Base-by-base conservation (phyloP, 805 yeast species). In the Saturnispora mendoncae region DNA sequence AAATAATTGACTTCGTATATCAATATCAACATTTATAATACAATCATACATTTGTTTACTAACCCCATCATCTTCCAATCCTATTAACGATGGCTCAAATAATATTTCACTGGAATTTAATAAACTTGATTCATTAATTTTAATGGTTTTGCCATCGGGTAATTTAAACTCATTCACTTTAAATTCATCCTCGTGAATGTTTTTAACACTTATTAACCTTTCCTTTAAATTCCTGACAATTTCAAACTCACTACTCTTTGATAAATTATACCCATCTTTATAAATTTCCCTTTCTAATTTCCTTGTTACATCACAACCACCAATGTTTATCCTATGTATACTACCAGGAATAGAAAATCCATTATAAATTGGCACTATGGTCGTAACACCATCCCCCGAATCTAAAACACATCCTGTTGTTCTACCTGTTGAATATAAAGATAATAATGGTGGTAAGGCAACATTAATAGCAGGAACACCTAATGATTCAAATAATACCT, bases 301-400 rank as follows among this genome's bases (percentile, higher is more conserved):
- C 45, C 79, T 83, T 0, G 96, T 84, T 10, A 88, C 70, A 51
- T 87, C 95, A 34, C 92, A 58, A 0, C 97, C 97, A 0, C 92
- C 96, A 20, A 86, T 57, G 55, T 87, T 92, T 46, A 82, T 67
- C 41, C 96, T 62, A 57, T 74, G 73, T 19, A 84, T 76, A 2
- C 88, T 77, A 2, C 79, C 68, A 0, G 88, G 79, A 13, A 88
- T 57, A 10, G 88, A 69, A 58, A 85, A 88, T 4, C 97, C 97
- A 46, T 86, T 87, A 60, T 76, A 90, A 0, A 90, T 85, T 0
- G 97, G 96, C 2, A 86, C 94, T 7, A 83, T 70, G 53, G 84
- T 88, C 30, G 84, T 74, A 20, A 86, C 94, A 4, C 97, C 97
- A 58, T 88, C 97, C 4, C 97, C 97, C n/a, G 81, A 74, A 55